Evolutionary conservation across 2,329 filamentous ascomycete species (phyloP).

Genomic region (Plectosphaerella cucumerina): DNA sequence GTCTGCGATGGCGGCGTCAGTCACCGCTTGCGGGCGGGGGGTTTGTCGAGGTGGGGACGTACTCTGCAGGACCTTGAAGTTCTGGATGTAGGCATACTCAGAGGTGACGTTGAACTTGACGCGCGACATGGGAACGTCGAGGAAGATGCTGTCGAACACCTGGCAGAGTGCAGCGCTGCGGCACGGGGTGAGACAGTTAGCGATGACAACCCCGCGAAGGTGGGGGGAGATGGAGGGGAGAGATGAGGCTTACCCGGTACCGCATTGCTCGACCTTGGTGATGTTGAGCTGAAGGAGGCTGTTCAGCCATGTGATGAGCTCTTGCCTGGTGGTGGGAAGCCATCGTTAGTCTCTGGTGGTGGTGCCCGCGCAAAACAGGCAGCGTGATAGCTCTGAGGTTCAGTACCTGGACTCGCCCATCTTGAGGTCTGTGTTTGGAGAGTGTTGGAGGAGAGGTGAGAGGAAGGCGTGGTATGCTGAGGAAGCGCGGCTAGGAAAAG

Average conservation of each 20-base stretch:
- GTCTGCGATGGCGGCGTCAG: slow-evolving; percentile 44
- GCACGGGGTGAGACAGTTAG: background rate
- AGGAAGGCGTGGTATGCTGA: slow-evolving; percentile 3
- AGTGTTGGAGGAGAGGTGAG: background rate
- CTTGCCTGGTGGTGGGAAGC: slow-evolving; percentile 64
- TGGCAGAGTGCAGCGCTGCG: slow-evolving; percentile 89
- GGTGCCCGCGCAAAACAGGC: too few relatives aligned
- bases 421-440: slow-evolving; percentile 21
- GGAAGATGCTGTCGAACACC: slow-evolving; percentile 97
- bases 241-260: slow-evolving; percentile 72
- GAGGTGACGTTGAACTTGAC: slow-evolving; percentile 98
- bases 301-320: slow-evolving; percentile 95
- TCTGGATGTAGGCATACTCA: slow-evolving; percentile 96
- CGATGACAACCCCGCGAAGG: background rate
- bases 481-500: slow-evolving; percentile 7
- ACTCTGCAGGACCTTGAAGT: slow-evolving; percentile 98
- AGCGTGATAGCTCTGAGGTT: slow-evolving; percentile 9
- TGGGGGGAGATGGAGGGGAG: slow-evolving; percentile 24
- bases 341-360: background rate
- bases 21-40: slow-evolving; percentile 8
- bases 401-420: slow-evolving; percentile 62
- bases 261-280: slow-evolving; percentile 98
- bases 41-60: slow-evolving; percentile 30
- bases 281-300: slow-evolving; percentile 96
- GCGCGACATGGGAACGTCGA: slow-evolving; percentile 88